These are phyloP conservation scores for Pseudopyrenochaeta lycopersici DNA, from an alignment of 2,329 filamentous ascomycete genomes.

Conservation along the genomic window DNA sequence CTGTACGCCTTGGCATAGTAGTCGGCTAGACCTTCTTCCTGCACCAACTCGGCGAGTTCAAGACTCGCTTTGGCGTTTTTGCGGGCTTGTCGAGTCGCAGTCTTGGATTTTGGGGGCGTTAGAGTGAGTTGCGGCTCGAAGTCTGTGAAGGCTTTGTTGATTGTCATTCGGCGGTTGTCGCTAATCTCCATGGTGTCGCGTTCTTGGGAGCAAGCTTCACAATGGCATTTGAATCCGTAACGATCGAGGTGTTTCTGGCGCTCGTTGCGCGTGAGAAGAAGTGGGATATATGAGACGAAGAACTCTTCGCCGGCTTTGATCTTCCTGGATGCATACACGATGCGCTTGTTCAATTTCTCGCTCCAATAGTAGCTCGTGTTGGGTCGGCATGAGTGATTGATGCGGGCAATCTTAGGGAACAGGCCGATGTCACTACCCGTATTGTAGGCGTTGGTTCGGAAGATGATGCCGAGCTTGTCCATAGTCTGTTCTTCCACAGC, in stretches of 20 bases:
- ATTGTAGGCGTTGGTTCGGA: slow-evolving; percentile 49
- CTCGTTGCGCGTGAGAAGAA: slow-evolving; percentile 38
- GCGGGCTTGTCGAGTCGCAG: slow-evolving; percentile 31
- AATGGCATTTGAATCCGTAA: slow-evolving; percentile 50
- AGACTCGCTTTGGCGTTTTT: slow-evolving; percentile 39
- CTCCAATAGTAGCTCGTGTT: slow-evolving; percentile 51
- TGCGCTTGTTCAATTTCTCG: slow-evolving; percentile 33
- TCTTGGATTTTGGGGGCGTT: slow-evolving; percentile 25
- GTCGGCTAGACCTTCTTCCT: slow-evolving; percentile 45
- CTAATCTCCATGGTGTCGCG: slow-evolving; percentile 24
- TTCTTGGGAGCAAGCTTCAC: slow-evolving; percentile 47
- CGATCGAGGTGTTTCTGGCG: slow-evolving; percentile 43
- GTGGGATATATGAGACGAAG: slow-evolving; percentile 49
- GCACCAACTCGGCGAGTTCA: slow-evolving; percentile 39
- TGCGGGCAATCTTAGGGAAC: slow-evolving; percentile 47
- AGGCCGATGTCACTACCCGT: slow-evolving; percentile 41
- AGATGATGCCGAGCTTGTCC: slow-evolving; percentile 41
- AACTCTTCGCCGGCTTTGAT: slow-evolving; percentile 53
- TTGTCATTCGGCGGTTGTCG: slow-evolving; percentile 37
- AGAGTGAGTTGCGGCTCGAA: slow-evolving; percentile 39
- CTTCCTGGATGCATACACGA: slow-evolving; percentile 48
- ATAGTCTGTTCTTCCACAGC: slow-evolving; percentile 20
- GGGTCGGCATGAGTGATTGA: slow-evolving; percentile 49
- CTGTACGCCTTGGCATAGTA: slow-evolving; percentile 47
- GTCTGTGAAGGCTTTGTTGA: slow-evolving; percentile 34